Base-by-base conservation (phyloP, 164 flowering plant species). In the Buxus sempervirens region DNA sequence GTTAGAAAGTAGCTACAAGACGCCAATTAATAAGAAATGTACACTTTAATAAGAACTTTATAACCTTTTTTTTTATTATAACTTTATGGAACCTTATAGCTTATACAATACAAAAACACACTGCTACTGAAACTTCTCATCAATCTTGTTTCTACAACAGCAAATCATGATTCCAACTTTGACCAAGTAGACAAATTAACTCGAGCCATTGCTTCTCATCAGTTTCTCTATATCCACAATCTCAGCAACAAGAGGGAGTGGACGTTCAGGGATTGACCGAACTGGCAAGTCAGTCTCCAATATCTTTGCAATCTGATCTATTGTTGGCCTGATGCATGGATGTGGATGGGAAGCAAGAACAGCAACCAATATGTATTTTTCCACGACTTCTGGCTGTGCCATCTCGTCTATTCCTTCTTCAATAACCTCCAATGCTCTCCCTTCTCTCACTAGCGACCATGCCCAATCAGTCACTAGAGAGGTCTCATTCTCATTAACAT, bases 281-380 rank as follows among this genome's bases (percentile, higher is more conserved):
- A 87, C 76, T 0, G 84, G 79, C 21, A 68, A 10, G 24, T 85
- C 88, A 0, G 78, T 78, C 60, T 87, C 91, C 77, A 87, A 60
- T 72, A 85, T 81, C 70, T 85, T 85, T 55, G 82, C 85, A 62
- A 87, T 86, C 70, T 84, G 89, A 68, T 85, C 89, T 89, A 87
- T 87, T 1, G 84, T 81, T 59, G 91, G 91, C 75, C 91, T 69
- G 18, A 86, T 86, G 69, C 84, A 79, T 51, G 81, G 54, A 66
- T 84, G 82, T 6, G 87, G 89, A 69, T 87, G 89, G 27, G 89
- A 82, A 65, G 86, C 84, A 27, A 82, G 77, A 27, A 82, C 80
- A 13, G 86, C 91, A 45, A 84, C 67, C 63, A 84, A 32, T 3
- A 85, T 85, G 72, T 77, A 82, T 78, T 75, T 81, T 76, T 85